phyloP scores from a whole-genome alignment of 2,329 filamentous ascomycete genomes.

The Cytospora leucostoma region DNA sequence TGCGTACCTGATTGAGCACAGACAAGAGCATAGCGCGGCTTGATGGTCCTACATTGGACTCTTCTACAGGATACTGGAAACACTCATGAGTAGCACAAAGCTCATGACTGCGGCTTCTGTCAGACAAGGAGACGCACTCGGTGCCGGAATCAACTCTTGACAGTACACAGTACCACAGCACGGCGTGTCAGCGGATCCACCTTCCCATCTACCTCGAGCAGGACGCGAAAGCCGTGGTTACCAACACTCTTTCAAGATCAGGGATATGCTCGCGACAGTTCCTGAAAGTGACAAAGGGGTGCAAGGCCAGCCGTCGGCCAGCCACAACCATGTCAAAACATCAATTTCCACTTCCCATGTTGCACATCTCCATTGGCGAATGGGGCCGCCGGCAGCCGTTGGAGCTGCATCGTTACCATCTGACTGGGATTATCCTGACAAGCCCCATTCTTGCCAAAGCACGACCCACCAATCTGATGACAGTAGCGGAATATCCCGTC shows the following conservation, averaged over 20 bases:
- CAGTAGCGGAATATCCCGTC: conserved; percentile 25
- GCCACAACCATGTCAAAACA: conserved; percentile 14
- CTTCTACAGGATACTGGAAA: neutral
- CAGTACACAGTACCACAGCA: neutral
- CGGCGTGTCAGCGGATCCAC: conserved; percentile 8
- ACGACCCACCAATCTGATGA: conserved; percentile 20
- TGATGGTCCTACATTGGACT: conserved; percentile 9
- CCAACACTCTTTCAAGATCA: conserved; percentile 11
- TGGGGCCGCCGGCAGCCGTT: neutral
- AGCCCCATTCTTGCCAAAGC: conserved; percentile 15
- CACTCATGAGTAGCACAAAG: conserved; percentile 12
- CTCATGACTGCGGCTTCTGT: conserved; percentile 8
- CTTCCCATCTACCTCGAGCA: conserved; percentile 16
- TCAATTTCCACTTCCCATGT: conserved; percentile 6
- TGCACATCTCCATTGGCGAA: conserved; percentile 3
- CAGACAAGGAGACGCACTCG: conserved; percentile 18
- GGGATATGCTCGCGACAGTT: conserved; percentile 21
- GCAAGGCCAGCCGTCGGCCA: conserved; percentile 2
- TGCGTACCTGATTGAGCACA: conserved; percentile 8
- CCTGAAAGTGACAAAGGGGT: conserved; percentile 13
- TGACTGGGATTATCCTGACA: conserved; percentile 22
- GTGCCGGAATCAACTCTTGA: conserved; percentile 7
- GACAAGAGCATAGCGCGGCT: neutral
- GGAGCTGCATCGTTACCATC: conserved; percentile 19
- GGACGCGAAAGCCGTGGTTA: conserved; percentile 13